Conservation (phyloP, 139 green algal genomes). For the Dunaliella sp. region DNA sequence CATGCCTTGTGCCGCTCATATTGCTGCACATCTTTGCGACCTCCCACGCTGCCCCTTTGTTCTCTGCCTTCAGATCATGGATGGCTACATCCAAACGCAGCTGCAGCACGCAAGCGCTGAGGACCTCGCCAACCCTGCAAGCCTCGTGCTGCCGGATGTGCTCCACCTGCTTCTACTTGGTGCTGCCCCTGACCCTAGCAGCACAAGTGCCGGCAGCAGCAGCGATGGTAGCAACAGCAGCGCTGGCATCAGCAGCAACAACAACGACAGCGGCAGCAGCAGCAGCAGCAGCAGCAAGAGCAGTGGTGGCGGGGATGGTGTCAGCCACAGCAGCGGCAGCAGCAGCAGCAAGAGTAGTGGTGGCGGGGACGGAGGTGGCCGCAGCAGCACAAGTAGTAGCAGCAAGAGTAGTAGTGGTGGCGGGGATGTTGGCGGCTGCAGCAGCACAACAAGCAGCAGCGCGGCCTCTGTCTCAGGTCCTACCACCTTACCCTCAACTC, state of each 20-base stretch:
- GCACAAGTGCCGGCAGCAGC: not conserved
- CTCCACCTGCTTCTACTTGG: constrained; percentile 6
- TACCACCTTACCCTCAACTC: too few species aligned
- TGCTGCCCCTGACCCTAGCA: not conserved
- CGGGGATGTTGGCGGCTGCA: not conserved
- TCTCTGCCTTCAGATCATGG: not conserved
- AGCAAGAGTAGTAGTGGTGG: not conserved
- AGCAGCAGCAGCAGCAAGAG: constrained; percentile 13
- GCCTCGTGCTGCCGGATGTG: constrained; percentile 4
- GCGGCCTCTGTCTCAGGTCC: too few species aligned
- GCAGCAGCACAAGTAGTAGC: too few species aligned
- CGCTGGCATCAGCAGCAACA: too few species aligned
- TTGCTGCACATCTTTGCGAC: constrained; percentile 4
- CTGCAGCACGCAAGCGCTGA: not conserved
- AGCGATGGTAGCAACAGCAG: not conserved
- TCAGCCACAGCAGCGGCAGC: too few species aligned
- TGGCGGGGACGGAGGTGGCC: not conserved
- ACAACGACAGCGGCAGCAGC: not conserved
- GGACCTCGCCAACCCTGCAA: not conserved
- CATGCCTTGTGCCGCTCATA: not conserved
- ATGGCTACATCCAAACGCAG: not conserved
- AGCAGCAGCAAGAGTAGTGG: too few species aligned
- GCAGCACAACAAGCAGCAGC: too few species aligned
- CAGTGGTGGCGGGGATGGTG: not conserved
- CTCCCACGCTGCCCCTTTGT: too few species aligned